A percentile compares a stretch with the other conserved stretches of the same genome.
These are phyloP conservation scores for Malus hybrid DNA, from an alignment of 331 rosid species.

Conservation along the genomic window DNA sequence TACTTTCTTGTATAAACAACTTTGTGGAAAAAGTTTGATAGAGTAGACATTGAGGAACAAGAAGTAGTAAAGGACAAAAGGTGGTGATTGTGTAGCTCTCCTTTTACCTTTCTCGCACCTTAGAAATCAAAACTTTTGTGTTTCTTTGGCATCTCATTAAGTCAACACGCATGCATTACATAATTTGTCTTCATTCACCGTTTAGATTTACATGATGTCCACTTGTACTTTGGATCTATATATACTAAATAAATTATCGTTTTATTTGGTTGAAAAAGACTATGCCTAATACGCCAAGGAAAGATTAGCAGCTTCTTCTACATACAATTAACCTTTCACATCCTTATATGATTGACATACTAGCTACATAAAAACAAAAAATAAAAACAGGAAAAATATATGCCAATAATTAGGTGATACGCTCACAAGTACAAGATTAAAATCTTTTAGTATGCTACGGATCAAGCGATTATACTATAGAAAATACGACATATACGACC, in stretches of 20 bases:
- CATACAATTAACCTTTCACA: background rate
- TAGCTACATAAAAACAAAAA: too few species aligned
- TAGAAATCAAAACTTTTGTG: background rate
- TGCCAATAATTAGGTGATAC: background rate
- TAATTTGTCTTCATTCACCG: background rate
- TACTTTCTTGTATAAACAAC: background rate
- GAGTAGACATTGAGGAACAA: background rate
- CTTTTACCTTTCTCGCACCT: background rate
- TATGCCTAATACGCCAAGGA: background rate
- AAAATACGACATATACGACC: too few species aligned
- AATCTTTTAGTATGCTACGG: background rate
- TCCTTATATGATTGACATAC: background rate
- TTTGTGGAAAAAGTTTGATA: background rate
- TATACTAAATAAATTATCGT: too few species aligned
- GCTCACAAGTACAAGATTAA: background rate
- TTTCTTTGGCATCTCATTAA: background rate
- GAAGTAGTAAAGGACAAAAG: background rate
- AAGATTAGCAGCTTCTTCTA: background rate
- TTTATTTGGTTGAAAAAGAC: background rate
- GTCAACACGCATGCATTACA: background rate
- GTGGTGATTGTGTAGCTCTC: background rate
- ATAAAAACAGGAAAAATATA: background rate
- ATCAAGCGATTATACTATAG: background rate
- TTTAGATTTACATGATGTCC: background rate
- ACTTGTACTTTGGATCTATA: background rate